These are phyloP conservation scores for Fusarium sp. DNA, from an alignment of 2,329 filamentous ascomycete species.

Conservation along the genomic window DNA sequence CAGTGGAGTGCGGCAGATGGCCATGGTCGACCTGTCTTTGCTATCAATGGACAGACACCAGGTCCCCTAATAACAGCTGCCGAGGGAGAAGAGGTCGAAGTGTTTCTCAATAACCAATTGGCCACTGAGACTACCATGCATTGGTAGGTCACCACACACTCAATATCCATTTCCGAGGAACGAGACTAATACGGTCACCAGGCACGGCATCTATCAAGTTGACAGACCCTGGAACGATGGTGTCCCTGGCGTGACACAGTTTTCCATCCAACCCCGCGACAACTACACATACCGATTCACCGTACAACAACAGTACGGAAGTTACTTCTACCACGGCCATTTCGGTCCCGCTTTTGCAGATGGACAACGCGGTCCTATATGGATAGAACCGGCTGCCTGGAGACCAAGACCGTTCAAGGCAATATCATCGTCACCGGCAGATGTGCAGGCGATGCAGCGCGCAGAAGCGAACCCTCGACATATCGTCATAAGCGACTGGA, in stretches of 20 bases:
- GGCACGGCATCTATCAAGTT: neutral
- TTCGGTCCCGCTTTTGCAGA: neutral
- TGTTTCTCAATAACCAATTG: constrained; percentile 7
- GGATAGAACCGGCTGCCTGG: neutral
- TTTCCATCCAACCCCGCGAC: neutral
- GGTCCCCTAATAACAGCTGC: constrained; percentile 3
- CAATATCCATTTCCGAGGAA: rapidly evolving
- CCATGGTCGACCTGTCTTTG: neutral
- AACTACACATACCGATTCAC: neutral
- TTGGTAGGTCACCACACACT: neutral
- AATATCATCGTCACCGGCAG: neutral
- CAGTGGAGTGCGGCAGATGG: constrained; percentile 5
- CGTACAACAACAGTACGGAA: neutral
- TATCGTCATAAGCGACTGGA: neutral
- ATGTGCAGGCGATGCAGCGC: neutral
- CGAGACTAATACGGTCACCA: neutral
- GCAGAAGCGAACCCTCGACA: neutral
- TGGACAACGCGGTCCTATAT: neutral
- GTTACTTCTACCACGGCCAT: neutral
- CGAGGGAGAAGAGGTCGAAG: constrained; percentile 9
- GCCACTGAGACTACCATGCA: constrained; percentile 14
- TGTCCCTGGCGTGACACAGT: neutral
- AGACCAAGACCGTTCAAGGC: neutral
- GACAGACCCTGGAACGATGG: constrained; percentile 1
- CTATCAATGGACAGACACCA: constrained; percentile 18